Base-by-base conservation (phyloP, 1,139 yeast genomes). In the Yamadazyma atlantica region DNA sequence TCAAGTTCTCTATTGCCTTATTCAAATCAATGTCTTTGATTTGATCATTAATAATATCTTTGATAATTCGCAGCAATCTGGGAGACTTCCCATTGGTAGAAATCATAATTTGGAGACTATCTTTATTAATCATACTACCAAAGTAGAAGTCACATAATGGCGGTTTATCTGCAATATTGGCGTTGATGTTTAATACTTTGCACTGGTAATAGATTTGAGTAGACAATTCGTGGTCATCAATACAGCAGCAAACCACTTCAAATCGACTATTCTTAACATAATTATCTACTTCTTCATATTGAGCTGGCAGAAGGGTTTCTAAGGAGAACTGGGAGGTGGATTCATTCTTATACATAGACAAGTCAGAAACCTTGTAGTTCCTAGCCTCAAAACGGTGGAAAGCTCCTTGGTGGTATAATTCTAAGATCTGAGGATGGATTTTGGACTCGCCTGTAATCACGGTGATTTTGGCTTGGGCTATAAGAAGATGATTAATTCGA, bases 61-160 rank as follows among this genome's bases (percentile, higher is more conserved):
- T 78, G 40, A 87, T 75, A 35, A 83, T 58, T 42, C 75, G 73
- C 39, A 89, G 84, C 45, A 87, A 71, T 34, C 95, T 62, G 0
- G 96, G 96, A 1, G 90, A 83, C 50, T 81, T 78, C 7, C 95
- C 95, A 54, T 85, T 85, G 15, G 95, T 85, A 24, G 88, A 80
- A 8, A 87, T 83, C 89, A 87, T 83, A 24, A 87, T 75, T 54
- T 85, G 95, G 35, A 87, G 64, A 18, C 82, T 80, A n/a, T 89
- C 95, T 44, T 78, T 78, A 52, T 85, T 75, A 54, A 80, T 80
- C 70, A 84, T 81, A 19, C 90, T 78, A 1, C 95, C 95, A 58
- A 86, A 87, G 62, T 85, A 87, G 57, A 85, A 87, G 57, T 87
- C 96, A 63, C 96, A 87, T 44, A 81, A 64, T 12, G 78, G 75